Base-by-base conservation (phyloP, 768 basidiomycete genomes). In the Leccinum aurantiacum region DNA sequence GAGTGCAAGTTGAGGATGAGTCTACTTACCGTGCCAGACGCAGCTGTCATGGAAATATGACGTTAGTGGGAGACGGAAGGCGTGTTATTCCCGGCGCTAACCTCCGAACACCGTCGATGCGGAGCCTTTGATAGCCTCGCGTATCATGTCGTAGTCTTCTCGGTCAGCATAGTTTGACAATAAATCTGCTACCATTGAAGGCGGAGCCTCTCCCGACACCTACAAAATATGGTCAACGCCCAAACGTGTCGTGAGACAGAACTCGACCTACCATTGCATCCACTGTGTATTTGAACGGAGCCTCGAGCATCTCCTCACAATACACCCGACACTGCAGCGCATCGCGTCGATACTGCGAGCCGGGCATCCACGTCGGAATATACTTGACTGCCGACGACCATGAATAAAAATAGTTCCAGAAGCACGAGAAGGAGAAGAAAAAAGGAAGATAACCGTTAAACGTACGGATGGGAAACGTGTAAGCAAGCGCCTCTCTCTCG, bases 281-380 rank as follows among this genome's bases (percentile, higher is more conserved):
- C 37, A 24, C 31, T 2, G 51, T 22, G 33, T 37, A 8, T 14
- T 53, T 27, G 19, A 41, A 54, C 25, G 56, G 33, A n/a, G 44
- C 38, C n/a, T 49, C 31, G 11, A 46, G 33, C 48, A 71, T 72
- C 10, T 65, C 67, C 14, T 71, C 65, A 14, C 60, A 53, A 61
- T 38, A 67, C 65, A 29, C 59, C 70, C 60, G 41, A 17, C 54
- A 60, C 41, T 56, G 55, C 17, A 60, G 22, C 2, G 29, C 58
- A 10, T 59, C 58, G n/a, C 58, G 58, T 49, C 53, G 47, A 29
- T 51, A 35, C 19, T 29, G 44, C 17, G 58, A 54, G 1, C 58
- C 58, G 17, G 58, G 58, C 58, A 58, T 22, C 58, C 58, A 58
- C 14, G 58, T 59, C 25, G 58, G 58, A 38, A 59, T 59, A 24